Base-by-base conservation (phyloP, 371 early-diverging fungal species). In the Mortierella sp. region DNA sequence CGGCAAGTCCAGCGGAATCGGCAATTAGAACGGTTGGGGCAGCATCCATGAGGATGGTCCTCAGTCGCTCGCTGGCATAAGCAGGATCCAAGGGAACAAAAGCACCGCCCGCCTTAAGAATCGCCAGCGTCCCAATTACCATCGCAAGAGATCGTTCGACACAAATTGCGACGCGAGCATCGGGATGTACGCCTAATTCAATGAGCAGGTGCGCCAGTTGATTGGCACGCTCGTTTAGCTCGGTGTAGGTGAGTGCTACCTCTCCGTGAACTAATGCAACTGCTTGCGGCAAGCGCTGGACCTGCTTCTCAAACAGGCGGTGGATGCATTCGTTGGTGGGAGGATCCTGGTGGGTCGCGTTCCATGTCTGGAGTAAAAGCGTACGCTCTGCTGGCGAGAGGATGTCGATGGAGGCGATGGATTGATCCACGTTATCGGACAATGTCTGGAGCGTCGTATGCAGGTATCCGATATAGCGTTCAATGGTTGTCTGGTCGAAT, bases 391-490 rank as follows among this genome's bases (percentile, higher is more conserved):
- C 50, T 30, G 50, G 50, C 4, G 50, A 47, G 23, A 47, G n/a
- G n/a, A 47, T 47, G 24, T 47, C 48, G 11, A 12, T 0, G 12
- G n/a, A 15, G 19, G n/a, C 12, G 7, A n/a, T 31, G 28, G 15
- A 3, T 21, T 44, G 12, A 21, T 53, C 23, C 39, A 39, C 23
- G 26, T 39, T 23, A 12, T n/a, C 39, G 6, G 26, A n/a, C 49
- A 49, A 17, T 17, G 47, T 6, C n/a, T 30, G 21, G 23, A 58
- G 50, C 48, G 34, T 49, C 23, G 34, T n/a, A 19, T 2, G 14
- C 48, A 58, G 26, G 39, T 58, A 53, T 19, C 48, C 48, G 30
- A 37, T 44, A 34, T 52, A 53, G 37, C 53, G 48, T 19, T 53
- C 62, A 7, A 48, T 34, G 21, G 53, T 53, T 31, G 19, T 28